phyloP scores from a whole-genome alignment of 768 basidiomycete genomes.

The Hygrophorus pudorinus region DNA sequence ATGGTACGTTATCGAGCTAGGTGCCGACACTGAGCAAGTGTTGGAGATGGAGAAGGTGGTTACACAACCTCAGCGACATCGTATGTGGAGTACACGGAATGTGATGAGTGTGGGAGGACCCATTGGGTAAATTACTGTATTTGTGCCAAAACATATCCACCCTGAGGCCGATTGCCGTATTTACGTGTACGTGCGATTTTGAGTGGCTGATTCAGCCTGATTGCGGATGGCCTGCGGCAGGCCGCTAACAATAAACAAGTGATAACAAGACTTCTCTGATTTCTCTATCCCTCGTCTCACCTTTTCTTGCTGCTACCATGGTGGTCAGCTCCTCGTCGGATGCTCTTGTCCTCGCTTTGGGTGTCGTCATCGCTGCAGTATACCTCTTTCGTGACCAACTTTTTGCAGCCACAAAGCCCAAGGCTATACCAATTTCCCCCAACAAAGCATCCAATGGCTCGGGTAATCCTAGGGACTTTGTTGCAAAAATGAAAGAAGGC shows the following conservation, averaged over 20 bases:
- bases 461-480: slow-evolving; percentile 88
- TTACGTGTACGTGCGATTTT: too few relatives aligned
- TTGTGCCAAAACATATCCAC: too few relatives aligned
- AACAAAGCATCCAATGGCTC: slow-evolving; percentile 51
- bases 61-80: slow-evolving; percentile 29
- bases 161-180: too few relatives aligned
- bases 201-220: too few relatives aligned
- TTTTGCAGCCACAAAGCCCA: slow-evolving; percentile 59
- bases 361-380: slow-evolving; percentile 63
- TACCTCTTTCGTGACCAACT: slow-evolving; percentile 83
- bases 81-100: slow-evolving; percentile 38
- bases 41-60: slow-evolving; percentile 26
- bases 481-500: slow-evolving; percentile 87
- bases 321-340: slow-evolving; percentile 61
- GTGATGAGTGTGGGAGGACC: slow-evolving; percentile 26
- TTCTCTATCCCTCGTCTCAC: not conserved
- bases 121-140: not conserved
- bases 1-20: slow-evolving; percentile 53
- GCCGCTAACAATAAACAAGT: not conserved
- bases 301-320: slow-evolving; percentile 24
- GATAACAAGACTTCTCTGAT: not conserved
- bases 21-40: slow-evolving; percentile 41
- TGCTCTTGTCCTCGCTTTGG: slow-evolving; percentile 59
- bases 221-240: too few relatives aligned
- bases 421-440: slow-evolving; percentile 33